Base-by-base conservation (phyloP, 176 grass and related monocot genomes). In the Oropetium thomaeum region DNA sequence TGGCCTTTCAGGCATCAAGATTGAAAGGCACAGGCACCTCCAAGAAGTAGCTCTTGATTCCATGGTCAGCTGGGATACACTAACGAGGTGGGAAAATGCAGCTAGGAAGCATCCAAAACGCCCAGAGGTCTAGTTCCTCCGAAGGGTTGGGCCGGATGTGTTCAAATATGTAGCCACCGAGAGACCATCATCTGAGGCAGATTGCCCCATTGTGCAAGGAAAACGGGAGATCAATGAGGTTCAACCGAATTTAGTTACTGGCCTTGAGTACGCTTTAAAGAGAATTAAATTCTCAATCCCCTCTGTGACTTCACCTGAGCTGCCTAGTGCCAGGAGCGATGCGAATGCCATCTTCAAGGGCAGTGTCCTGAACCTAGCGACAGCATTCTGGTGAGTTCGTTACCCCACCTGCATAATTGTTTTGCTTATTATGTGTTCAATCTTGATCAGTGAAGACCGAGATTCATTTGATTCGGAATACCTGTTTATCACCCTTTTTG, bases 41-140 rank as follows among this genome's bases (percentile, higher is more conserved):
- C 42, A 77, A 32, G 74, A 77, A 28, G 32, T 77, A 17, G 61
- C 61, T 51, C 60, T 77, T 16, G 58, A 77, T 26, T 53, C n/a
- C 52, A 16, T 25, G 42, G 61, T 65, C 42, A 38, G 10, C 4
- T 0, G 13, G 3, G 15, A 37, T 53, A 53, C 61, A 29, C 34
- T 3, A 65, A 10, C 34, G 17, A 35, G 11, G 5, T 77, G 42
- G 74, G 60, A 77, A 53, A 3, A 31, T 7, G 74, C 74, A 28
- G 61, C 44, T 10, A 77, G 39, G 22, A 77, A 65, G 2, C 74
- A 77, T 49, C 74, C 74, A 3, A 77, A 53, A 8, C 37, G 60
- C 17, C 74, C 74, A 65, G 52, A 26, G 11, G 44, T 77, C 17
- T 11, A 53, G 44, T 39, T 37, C 13, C n/a, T 77, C n/a, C 12